Evolutionary conservation across 192 early-diverging fungal species (phyloP).

Genomic region (Linnemannia hyalina): DNA sequence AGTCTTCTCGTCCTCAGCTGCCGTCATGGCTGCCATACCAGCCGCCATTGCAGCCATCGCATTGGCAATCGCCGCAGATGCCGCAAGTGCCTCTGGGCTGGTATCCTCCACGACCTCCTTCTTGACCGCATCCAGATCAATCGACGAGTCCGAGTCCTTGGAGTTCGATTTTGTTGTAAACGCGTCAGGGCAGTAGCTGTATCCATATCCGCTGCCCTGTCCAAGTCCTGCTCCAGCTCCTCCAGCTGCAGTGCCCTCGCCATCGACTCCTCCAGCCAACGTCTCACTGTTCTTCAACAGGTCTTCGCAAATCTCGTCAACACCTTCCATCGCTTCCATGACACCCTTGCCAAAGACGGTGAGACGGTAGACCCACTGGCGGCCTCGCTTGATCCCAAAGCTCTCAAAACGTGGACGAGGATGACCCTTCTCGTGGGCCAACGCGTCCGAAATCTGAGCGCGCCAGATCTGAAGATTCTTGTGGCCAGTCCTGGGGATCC

Average conservation of each 20-base stretch:
- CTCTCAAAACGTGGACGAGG: slow-evolving; percentile 51
- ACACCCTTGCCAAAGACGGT: slow-evolving; percentile 52
- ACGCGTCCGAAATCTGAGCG: slow-evolving; percentile 52
- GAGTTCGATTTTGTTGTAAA: neutral
- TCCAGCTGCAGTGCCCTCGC: slow-evolving; percentile 20
- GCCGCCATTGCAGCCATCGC: slow-evolving; percentile 56
- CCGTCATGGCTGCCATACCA: slow-evolving; percentile 46
- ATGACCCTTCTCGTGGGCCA: slow-evolving; percentile 55
- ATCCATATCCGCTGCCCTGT: slow-evolving; percentile 49
- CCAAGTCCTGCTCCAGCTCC: slow-evolving; percentile 50
- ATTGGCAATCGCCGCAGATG: slow-evolving; percentile 43
- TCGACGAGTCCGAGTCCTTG: neutral
- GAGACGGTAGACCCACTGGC: slow-evolving; percentile 53
- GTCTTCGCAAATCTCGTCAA: slow-evolving; percentile 51
- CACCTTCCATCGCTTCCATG: slow-evolving; percentile 51
- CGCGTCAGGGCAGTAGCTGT: slow-evolving; percentile 37
- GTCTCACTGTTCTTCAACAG: slow-evolving; percentile 46
- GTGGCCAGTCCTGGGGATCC: slow-evolving; percentile 52
- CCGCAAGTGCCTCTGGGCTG: slow-evolving; percentile 27
- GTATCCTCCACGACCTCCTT: slow-evolving; percentile 17
- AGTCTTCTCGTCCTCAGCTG: slow-evolving; percentile 40
- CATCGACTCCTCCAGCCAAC: slow-evolving; percentile 19
- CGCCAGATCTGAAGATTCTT: slow-evolving; percentile 56
- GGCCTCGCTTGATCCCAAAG: slow-evolving; percentile 53
- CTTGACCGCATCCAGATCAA: neutral